A percentile compares a stretch with the other conserved stretches of the same genome.
phyloP scores from a whole-genome alignment of 805 yeast genomes.

The Debaryomyces castellii region DNA sequence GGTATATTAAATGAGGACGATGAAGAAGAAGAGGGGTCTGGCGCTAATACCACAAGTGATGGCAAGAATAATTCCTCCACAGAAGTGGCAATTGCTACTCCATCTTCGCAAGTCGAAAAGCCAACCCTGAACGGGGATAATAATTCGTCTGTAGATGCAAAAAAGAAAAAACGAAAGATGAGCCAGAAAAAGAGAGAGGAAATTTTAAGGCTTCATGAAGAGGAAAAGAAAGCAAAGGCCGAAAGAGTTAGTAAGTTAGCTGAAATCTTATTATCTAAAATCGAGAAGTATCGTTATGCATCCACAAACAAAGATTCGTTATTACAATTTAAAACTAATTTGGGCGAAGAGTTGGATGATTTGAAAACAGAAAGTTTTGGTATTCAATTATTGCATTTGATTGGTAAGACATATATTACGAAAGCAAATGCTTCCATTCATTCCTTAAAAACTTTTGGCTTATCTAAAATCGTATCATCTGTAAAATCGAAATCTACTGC shows the following conservation, averaged over 20 bases:
- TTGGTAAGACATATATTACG: constrained; percentile 74
- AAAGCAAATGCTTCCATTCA: constrained; percentile 74
- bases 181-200: constrained; percentile 47
- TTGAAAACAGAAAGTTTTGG: constrained; percentile 96
- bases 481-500: constrained; percentile 82
- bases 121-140: background rate
- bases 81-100: constrained; percentile 1
- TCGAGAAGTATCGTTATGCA: constrained; percentile 57
- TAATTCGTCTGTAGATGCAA: constrained; percentile 19
- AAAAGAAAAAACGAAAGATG: constrained; percentile 30
- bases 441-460: constrained; percentile 80
- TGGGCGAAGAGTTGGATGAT: constrained; percentile 67
- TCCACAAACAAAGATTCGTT: constrained; percentile 61
- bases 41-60: constrained; percentile 3
- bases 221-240: constrained; percentile 51
- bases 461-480: constrained; percentile 78
- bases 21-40: constrained; percentile 16
- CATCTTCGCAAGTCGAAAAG: background rate
- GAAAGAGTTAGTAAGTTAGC: constrained; percentile 52
- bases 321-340: constrained; percentile 49
- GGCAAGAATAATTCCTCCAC: background rate
- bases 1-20: constrained; percentile 47
- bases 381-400: constrained; percentile 75
- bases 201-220: constrained; percentile 48
- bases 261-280: constrained; percentile 44